Percentiles rank a stretch among this genome's conserved stretches.
phyloP scores from a whole-genome alignment of 805 yeast species.

The Metschnikowia vanudenii region DNA sequence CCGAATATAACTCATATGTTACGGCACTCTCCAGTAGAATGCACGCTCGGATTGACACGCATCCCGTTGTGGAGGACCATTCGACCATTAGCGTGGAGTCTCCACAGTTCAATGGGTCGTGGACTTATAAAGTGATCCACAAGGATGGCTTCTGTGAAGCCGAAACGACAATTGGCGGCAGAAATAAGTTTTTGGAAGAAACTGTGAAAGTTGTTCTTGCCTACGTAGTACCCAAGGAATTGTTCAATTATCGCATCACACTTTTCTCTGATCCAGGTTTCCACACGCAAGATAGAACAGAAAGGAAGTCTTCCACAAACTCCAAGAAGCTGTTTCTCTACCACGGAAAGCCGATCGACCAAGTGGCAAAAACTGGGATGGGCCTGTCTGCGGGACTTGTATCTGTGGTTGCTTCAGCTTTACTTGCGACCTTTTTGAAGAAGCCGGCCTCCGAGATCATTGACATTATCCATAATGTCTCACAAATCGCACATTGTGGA shows the following conservation, averaged over 20 bases:
- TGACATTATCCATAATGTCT: constrained; percentile 66
- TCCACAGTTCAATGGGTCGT: constrained; percentile 75
- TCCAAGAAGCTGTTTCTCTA: constrained; percentile 49
- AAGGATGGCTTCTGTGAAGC: constrained; percentile 1
- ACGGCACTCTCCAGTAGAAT: constrained; percentile 88
- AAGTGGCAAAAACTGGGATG: constrained; percentile 90
- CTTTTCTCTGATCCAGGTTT: constrained; percentile 86
- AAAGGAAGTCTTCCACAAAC: constrained; percentile 31
- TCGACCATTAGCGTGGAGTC: constrained; percentile 50
- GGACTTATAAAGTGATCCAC: constrained; percentile 51
- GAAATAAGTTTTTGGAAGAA: constrained; percentile 75
- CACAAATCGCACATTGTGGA: constrained; percentile 87
- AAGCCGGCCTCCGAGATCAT: constrained; percentile 16
- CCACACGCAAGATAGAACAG: constrained; percentile 68
- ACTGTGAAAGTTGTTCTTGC: constrained; percentile 55
- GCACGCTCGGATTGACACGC: constrained; percentile 59
- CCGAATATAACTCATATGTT: constrained; percentile 70
- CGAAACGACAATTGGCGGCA: constrained; percentile 22
- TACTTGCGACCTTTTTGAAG: constrained; percentile 42
- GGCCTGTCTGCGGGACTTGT: constrained; percentile 96
- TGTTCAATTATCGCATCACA: constrained; percentile 43
- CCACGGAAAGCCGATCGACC: constrained; percentile 58
- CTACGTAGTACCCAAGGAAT: constrained; percentile 43
- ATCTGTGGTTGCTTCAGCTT: constrained; percentile 70
- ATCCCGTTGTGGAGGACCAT: constrained; percentile 11